Percentiles rank a stretch among this genome's conserved stretches.
phyloP scores from a whole-genome alignment of 1,284 basidiomycete genomes.

The Trametes hirsuta region DNA sequence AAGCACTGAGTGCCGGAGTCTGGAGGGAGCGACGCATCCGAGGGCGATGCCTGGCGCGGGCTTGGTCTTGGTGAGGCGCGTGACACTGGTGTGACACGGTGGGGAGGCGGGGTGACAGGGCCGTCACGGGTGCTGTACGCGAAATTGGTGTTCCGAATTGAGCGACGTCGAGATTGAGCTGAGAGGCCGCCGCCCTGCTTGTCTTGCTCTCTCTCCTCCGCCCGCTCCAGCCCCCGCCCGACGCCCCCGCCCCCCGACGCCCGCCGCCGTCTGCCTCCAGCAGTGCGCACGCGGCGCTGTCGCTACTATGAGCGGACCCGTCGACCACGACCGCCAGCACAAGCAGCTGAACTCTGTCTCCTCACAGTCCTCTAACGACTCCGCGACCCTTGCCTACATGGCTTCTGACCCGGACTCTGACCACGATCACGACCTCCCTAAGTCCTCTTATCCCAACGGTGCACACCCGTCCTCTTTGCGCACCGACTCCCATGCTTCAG shows the following conservation, averaged over 20 bases:
- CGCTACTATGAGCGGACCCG: constrained; percentile 31
- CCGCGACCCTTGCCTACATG: constrained; percentile 38
- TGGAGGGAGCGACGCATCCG: too few species aligned
- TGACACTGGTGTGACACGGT: constrained; percentile 8
- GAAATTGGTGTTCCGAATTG: constrained; percentile 22
- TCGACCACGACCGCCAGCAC: constrained; percentile 32
- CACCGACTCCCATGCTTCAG: constrained; percentile 42
- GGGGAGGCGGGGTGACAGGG: background rate
- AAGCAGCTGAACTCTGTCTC: constrained; percentile 27
- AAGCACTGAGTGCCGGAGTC: too few species aligned
- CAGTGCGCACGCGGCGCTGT: constrained; percentile 15
- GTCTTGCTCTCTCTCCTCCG: constrained; percentile 3
- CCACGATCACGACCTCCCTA: constrained; percentile 24
- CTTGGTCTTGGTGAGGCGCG: constrained; percentile 2
- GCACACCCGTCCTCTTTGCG: constrained; percentile 26
- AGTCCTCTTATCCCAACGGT: constrained; percentile 28
- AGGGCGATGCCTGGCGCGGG: too few species aligned
- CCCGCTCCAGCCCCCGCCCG: background rate
- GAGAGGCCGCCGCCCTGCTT: constrained; percentile 4
- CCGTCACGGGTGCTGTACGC: constrained; percentile 6
- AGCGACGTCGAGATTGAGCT: constrained; percentile 19
- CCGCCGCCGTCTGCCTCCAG: constrained; percentile 12
- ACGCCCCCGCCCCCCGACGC: constrained; percentile 14
- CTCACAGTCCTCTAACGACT: constrained; percentile 31
- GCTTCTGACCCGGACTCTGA: constrained; percentile 31